These are phyloP conservation scores for Allium cepa DNA, from an alignment of 106 monocot species.

Conservation along the genomic window DNA sequence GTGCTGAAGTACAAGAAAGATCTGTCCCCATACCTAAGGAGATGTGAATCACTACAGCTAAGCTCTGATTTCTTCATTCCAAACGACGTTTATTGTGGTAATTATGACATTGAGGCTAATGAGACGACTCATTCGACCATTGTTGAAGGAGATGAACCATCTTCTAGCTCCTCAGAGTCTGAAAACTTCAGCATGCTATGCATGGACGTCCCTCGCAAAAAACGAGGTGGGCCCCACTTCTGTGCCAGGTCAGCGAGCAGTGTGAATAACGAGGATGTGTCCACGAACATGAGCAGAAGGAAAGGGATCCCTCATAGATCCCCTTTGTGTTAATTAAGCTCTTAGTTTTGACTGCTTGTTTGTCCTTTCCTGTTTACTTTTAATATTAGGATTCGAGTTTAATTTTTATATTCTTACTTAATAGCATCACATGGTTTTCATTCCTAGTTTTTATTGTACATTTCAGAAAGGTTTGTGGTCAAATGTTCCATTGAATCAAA, in stretches of 20 bases:
- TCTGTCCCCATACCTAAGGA: constrained; percentile 51
- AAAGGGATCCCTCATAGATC: constrained; percentile 90
- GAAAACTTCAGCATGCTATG: constrained; percentile 58
- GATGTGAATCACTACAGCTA: constrained; percentile 52
- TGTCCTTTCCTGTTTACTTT: constrained; percentile 10
- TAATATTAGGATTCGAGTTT: constrained; percentile 7
- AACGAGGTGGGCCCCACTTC: constrained; percentile 45
- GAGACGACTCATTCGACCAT: constrained; percentile 78
- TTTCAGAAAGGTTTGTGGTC: constrained; percentile 9
- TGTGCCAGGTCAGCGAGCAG: constrained; percentile 37
- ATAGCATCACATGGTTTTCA: constrained; percentile 6
- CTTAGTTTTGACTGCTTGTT: constrained; percentile 1
- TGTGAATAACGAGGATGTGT: constrained; percentile 39
- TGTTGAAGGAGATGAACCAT: constrained; percentile 62
- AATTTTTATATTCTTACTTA: constrained; percentile 3
- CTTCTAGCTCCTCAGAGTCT: constrained; percentile 57
- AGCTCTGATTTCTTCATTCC: constrained; percentile 68
- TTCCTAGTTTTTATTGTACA: constrained; percentile 17
- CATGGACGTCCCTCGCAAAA: constrained; percentile 36
- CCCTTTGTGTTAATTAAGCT: constrained; percentile 55
- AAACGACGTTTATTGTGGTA: constrained; percentile 16
- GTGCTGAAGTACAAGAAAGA: constrained; percentile 65
- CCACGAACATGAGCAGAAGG: constrained; percentile 74
- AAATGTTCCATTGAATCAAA: constrained; percentile 4
- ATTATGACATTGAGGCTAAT: constrained; percentile 22